These are phyloP conservation scores for Xylaria sp. DNA, from an alignment of 2,329 filamentous ascomycete species.

Conservation along the genomic window DNA sequence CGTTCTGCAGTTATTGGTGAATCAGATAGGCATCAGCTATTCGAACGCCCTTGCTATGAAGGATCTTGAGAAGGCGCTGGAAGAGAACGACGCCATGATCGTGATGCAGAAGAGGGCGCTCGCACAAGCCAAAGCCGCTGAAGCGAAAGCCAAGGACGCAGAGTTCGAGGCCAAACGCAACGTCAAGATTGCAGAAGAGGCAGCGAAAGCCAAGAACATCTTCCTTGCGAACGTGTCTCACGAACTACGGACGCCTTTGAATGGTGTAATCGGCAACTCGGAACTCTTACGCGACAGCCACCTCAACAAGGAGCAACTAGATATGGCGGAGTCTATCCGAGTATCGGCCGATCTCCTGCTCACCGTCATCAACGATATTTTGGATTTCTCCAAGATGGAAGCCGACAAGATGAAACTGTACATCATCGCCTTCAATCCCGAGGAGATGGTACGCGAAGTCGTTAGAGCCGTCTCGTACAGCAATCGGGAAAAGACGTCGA, in stretches of 20 bases:
- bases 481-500: conserved; percentile 57
- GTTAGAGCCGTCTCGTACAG: conserved; percentile 62
- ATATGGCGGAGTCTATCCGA: conserved; percentile 83
- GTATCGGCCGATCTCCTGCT: conserved; percentile 80
- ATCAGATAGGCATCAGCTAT: conserved; percentile 70
- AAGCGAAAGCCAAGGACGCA: conserved; percentile 70
- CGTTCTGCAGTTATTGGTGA: conserved; percentile 65
- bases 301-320: conserved; percentile 69
- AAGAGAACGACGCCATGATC: conserved; percentile 73
- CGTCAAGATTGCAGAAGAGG: conserved; percentile 76
- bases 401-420: conserved; percentile 81
- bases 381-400: conserved; percentile 93
- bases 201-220: conserved; percentile 75
- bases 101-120: conserved; percentile 69
- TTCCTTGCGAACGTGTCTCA: conserved; percentile 78
- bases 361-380: conserved; percentile 92
- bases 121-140: conserved; percentile 64
- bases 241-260: conserved; percentile 75
- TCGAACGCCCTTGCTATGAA: conserved; percentile 64
- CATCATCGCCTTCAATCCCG: conserved; percentile 61
- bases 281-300: conserved; percentile 74
- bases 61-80: conserved; percentile 69
- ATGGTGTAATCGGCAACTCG: conserved; percentile 83
- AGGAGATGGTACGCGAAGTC: conserved; percentile 62
- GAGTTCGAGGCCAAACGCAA: conserved; percentile 73